Conservation (phyloP, 495 filamentous ascomycete species). For the Usnea hakonensis region DNA sequence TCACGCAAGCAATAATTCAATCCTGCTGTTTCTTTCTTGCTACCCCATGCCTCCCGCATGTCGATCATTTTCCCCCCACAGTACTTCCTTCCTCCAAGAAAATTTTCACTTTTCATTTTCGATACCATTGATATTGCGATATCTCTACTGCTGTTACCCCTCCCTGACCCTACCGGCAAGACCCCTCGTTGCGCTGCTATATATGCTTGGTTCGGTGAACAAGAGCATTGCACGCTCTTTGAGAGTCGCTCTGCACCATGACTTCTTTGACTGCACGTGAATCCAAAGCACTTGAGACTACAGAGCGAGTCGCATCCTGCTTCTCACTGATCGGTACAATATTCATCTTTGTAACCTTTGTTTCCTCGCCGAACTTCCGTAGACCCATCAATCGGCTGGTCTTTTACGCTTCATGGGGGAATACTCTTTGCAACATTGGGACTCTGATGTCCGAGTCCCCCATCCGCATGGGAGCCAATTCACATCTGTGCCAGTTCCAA, state of each 20-base stretch:
- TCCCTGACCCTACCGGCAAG: neutral
- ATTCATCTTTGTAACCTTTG: slow-evolving; percentile 69
- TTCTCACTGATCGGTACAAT: slow-evolving; percentile 65
- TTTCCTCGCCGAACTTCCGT: slow-evolving; percentile 51
- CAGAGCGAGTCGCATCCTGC: slow-evolving; percentile 62
- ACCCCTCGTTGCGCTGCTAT: neutral
- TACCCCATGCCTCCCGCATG: neutral
- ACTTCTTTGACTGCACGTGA: slow-evolving; percentile 13
- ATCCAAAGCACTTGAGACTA: slow-evolving; percentile 42
- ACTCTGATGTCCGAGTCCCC: slow-evolving; percentile 63
- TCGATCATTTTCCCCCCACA: neutral
- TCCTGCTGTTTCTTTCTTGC: neutral
- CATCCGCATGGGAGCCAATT: slow-evolving; percentile 36
- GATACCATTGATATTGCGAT: neutral
- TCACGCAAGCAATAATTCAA: neutral
- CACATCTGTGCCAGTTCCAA: slow-evolving; percentile 67
- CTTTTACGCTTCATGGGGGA: slow-evolving; percentile 81
- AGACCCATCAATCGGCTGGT: slow-evolving; percentile 83
- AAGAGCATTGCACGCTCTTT: neutral
- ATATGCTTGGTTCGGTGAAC: neutral
- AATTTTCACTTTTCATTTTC: neutral
- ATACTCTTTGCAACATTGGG: slow-evolving; percentile 71
- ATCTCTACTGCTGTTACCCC: neutral
- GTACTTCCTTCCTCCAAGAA: neutral
- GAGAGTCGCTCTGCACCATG: neutral